Base-by-base conservation (phyloP, 352 stramenopile species). In the Globisporangium barbulae region DNA sequence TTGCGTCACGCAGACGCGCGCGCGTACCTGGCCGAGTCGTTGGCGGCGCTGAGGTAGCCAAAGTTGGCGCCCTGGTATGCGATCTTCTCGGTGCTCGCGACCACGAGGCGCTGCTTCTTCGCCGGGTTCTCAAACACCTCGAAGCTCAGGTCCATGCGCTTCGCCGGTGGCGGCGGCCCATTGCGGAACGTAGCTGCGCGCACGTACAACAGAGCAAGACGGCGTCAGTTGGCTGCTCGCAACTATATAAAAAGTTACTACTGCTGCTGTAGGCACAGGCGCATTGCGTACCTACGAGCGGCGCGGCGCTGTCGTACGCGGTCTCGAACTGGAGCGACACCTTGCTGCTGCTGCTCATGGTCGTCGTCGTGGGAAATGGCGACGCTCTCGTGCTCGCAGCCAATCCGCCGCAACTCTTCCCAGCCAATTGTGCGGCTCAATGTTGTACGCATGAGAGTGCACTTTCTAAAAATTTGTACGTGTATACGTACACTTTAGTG, bases 41-140 rank as follows among this genome's bases (percentile, higher is more conserved):
- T 85, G 35, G 72, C 76, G 7, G 83, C 67, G 50, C 80, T 79
- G 41, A 91, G 69, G 73, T 94, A 91, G 56, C 85, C 85, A 67
- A 94, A 94, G 69, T 94, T 94, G 53, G 85, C 85, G 47, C 80
- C 85, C 61, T 94, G 85, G 64, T 93, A 94, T 69, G 81, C 81
- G 55, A 94, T 80, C 59, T 88, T 91, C 47, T 94, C 82, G 2
- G 78, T 87, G 53, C 78, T 91, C 25, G 85, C 75, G 25, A 94
- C 71, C 49, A 94, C 83, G 28, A 94, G 68, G 28, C 82, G 82
- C 67, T 92, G 81, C 70, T 94, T 94, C 70, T 93, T 94, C 25
- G 69, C 69, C 1, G 75, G 48, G 63, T 94, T 89, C 69, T 94
- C 83, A 64, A 89, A 94, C 68, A 94, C 69, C 53, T 93, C 81